Evolutionary conservation across 2,329 filamentous ascomycete genomes (phyloP), one percentile per base, ranked within the genome.

Genomic region (Cordyceps sp.): DNA sequence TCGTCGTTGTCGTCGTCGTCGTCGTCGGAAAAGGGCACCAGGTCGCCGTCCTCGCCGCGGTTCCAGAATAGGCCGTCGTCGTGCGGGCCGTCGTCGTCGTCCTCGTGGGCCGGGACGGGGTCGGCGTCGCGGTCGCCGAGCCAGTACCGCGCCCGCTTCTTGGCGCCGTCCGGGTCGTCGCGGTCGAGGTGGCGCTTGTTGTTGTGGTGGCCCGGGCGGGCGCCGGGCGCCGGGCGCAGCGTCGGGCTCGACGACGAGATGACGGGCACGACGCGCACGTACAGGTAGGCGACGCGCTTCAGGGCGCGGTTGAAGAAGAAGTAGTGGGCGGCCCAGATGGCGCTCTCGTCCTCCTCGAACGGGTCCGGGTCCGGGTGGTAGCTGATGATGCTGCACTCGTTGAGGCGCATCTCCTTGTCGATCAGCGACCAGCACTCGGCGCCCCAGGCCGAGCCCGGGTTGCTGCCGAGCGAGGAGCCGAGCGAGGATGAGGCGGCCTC

Each of bases 231-330:
- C 13, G 58, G 54, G 15, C 53, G 47, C 30, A 63, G 45, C 17
- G 54, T 55, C 29, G 66, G 78, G 38, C 66, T 76, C 50, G 65
- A 73, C 4, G 65, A 65, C 40, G 63, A 80, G 47, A 80, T 75
- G 43, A 78, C 78, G 36, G 73, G 88, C 29, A 94, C 73, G n/a
- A 83, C 86, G 38, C 88, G 78, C 29, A 94, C 71, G 48, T 94
- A 92, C 29, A 98, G 61, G 52, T 98, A 98, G 37, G 84, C 86
- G 14, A 98, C 88, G 26, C 90, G 75, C 61, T 96, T 96, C 48
- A 78, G 69, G 18, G 76, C 65, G 47, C 88, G 88, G 63, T 93
- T 94, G 68, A 94, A 96, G 55, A 96, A 93, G 62, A 98, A 93
- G 56, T 93, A 94, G 53, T 96, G 86, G 39, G 86, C 67, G 31